Evolutionary conservation across 768 basidiomycete species (phyloP), one percentile per base, ranked within the genome.

Genomic region (Kwoniella sp.): DNA sequence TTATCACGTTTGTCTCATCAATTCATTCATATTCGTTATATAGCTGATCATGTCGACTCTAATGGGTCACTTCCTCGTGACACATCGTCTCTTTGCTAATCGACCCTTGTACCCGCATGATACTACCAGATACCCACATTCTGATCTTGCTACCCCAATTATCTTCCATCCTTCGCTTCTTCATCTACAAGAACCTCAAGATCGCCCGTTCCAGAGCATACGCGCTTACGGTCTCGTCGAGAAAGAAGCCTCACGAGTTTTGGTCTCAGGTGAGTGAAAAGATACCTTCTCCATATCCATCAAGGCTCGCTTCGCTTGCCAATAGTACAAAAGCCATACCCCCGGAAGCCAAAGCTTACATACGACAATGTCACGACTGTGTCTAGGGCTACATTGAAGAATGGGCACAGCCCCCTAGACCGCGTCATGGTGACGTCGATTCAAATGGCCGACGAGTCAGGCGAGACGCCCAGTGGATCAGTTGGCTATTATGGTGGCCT

Each of bases 161-260:
- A 36, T 89, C 90, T 0, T 80, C 80, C 21, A 88, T 97, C 60
- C 83, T 95, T 54, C 84, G 83, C 1, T 94, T 89, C 82, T 94
- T 94, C 81, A 85, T 97, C 55, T 84, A 87, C 27, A 86, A 86
- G 50, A 94, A 95, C 79, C 87, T 95, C 51, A 85, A 86, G 26
- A 85, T 92, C 48, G 90, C 92, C 0, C 85, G 78, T 24, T 74
- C 78, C 0, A 51, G 78, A 12, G 91, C 86, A 12, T 80, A 76
- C 68, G 79, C 87, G 21, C 88, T 93, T 74, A 94, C 92, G 0
- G 86, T 95, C 27, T 81, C 84, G 6, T 94, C 91, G 4, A 86
- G 92, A 1, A 88, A 88, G 13, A 95, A 95, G 70, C 87, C 88
- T 0, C 81, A 84, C 0, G 87, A 89, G 9, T 95, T 94, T 81